phyloP scores from a whole-genome alignment of 345 rosid genomes.

The Garcia nutans region DNA sequence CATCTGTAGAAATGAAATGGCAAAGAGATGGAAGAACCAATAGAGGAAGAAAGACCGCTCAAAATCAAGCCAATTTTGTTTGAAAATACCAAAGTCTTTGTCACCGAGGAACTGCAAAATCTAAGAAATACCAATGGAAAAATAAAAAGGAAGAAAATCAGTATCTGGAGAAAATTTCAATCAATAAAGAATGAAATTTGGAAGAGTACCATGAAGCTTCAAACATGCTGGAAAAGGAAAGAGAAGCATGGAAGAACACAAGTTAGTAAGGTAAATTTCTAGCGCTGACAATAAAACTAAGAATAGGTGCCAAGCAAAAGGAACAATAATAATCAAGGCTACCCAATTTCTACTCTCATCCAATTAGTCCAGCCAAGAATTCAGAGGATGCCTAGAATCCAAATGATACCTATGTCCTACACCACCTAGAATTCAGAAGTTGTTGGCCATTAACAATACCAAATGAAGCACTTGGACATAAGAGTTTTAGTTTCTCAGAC shows the following conservation, averaged over 20 bases:
- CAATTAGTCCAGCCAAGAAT: background rate
- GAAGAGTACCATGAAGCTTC: slow-evolving; percentile 11
- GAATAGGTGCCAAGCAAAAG: background rate
- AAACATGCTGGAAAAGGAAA: slow-evolving; percentile 15
- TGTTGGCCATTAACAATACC: background rate
- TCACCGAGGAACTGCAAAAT: slow-evolving; percentile 80
- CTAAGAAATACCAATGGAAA: slow-evolving; percentile 45
- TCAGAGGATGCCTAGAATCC: background rate
- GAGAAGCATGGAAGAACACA: background rate
- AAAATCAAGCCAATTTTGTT: slow-evolving; percentile 16
- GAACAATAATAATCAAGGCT: background rate
- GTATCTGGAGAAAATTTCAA: slow-evolving; percentile 18
- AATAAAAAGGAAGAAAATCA: slow-evolving; percentile 29
- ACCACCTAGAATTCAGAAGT: background rate
- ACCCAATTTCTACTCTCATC: slow-evolving; percentile 7
- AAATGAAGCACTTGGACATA: slow-evolving; percentile 1
- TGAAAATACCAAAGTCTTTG: slow-evolving; percentile 28
- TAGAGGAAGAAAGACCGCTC: slow-evolving; percentile 18
- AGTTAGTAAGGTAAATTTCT: background rate
- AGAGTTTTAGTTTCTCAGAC: background rate
- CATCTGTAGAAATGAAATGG: slow-evolving; percentile 3
- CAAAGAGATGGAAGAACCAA: slow-evolving; percentile 14
- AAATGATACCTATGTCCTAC: background rate
- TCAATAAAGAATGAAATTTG: background rate
- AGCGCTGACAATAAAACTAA: background rate